phyloP scores from a whole-genome alignment of 805 yeast species.

The Suhomyces prunicola region DNA sequence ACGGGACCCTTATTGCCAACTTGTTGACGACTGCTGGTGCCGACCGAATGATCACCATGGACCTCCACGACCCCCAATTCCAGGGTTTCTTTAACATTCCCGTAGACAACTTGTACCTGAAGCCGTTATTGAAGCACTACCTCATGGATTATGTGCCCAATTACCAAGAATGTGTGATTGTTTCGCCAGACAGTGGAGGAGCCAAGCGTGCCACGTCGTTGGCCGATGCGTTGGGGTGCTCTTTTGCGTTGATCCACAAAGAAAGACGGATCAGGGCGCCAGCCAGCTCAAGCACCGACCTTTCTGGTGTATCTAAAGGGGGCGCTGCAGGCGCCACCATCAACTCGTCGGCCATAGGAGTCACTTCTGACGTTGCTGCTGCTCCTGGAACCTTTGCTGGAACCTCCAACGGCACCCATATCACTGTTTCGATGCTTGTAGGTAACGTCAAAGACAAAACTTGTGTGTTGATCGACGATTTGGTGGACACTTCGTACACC shows the following conservation, averaged over 20 bases:
- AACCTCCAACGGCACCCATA: neutral
- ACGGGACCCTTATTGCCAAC: slow-evolving; percentile 89
- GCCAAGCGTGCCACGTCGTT: slow-evolving; percentile 94
- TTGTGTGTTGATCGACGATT: slow-evolving; percentile 90
- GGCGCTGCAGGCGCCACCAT: neutral
- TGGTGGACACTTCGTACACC: slow-evolving; percentile 91
- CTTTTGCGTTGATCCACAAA: slow-evolving; percentile 93
- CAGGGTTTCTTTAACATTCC: slow-evolving; percentile 97
- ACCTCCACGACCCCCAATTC: slow-evolving; percentile 94
- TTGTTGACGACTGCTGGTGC: slow-evolving; percentile 90
- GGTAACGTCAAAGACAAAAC: slow-evolving; percentile 87
- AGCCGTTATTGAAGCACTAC: slow-evolving; percentile 83
- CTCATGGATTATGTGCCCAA: slow-evolving; percentile 75
- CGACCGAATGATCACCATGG: slow-evolving; percentile 96
- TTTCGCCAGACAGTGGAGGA: slow-evolving; percentile 99
- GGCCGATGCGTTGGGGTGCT: slow-evolving; percentile 84
- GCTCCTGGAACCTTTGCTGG: neutral
- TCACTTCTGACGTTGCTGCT: slow-evolving; percentile 1
- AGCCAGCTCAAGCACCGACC: neutral
- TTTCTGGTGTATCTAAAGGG: neutral
- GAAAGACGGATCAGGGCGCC: slow-evolving; percentile 61
- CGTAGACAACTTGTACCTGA: slow-evolving; percentile 88
- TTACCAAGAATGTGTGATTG: slow-evolving; percentile 81
- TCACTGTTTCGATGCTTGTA: slow-evolving; percentile 67
- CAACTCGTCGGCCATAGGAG: neutral